phyloP scores from a whole-genome alignment of 441 rosid genomes.

The Populus hybrid region DNA sequence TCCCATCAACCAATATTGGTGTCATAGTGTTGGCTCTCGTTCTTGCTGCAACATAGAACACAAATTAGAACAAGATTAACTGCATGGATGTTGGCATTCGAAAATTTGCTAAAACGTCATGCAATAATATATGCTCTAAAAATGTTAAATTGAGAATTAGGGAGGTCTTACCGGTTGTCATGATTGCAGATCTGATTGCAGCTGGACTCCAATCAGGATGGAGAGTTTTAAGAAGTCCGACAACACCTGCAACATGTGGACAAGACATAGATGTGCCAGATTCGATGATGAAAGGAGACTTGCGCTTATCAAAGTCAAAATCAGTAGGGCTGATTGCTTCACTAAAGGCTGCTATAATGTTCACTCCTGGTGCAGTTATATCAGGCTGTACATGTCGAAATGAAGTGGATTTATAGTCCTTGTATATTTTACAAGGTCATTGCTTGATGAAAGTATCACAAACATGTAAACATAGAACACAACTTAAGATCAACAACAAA shows the following conservation, averaged over 20 bases:
- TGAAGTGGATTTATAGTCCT: not conserved
- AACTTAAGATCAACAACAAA: not conserved
- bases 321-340: constrained; percentile 29
- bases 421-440: not conserved
- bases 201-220: constrained; percentile 62
- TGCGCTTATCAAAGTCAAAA: constrained; percentile 27
- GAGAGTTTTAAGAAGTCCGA: constrained; percentile 43
- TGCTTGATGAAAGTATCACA: not conserved
- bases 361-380: constrained; percentile 60
- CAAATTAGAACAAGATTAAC: not conserved
- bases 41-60: constrained; percentile 35
- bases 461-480: not conserved
- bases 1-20: constrained; percentile 32
- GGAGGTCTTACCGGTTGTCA: constrained; percentile 42
- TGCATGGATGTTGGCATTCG: not conserved
- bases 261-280: constrained; percentile 70
- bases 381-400: constrained; percentile 44
- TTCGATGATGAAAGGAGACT: constrained; percentile 23
- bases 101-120: not conserved
- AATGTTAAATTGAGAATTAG: too few relatives aligned
- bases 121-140: not conserved
- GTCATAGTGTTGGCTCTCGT: constrained; percentile 44
- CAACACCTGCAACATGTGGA: constrained; percentile 64
- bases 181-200: constrained; percentile 58
- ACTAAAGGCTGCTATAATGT: constrained; percentile 44